phyloP scores from a whole-genome alignment of 306 rosid genomes.

The Citrullus amarus region DNA sequence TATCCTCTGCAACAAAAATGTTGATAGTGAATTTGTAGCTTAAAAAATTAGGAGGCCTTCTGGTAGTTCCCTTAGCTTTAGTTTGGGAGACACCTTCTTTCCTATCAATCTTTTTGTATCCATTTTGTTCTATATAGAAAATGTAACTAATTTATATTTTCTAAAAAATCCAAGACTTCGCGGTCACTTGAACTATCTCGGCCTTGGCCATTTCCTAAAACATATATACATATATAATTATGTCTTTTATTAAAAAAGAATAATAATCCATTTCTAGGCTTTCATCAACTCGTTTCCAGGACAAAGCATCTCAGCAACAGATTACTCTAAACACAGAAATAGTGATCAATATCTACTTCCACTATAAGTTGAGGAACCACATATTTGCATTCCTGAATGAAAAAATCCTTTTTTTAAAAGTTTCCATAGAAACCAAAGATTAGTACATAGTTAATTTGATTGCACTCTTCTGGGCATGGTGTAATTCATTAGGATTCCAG shows the following conservation, averaged over 20 bases:
- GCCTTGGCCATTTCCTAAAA: background rate
- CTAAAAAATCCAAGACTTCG: background rate
- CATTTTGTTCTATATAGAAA: background rate
- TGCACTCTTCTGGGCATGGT: background rate
- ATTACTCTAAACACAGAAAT: background rate
- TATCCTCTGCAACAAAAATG: background rate
- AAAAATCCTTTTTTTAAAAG: background rate
- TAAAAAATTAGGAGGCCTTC: background rate
- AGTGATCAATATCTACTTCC: background rate
- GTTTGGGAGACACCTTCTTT: background rate
- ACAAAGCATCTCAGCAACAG: background rate
- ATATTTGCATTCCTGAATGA: background rate
- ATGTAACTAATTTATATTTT: background rate
- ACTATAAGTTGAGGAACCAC: background rate
- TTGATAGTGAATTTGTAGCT: background rate
- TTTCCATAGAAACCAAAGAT: background rate
- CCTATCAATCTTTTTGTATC: background rate
- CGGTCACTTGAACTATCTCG: background rate
- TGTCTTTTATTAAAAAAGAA: background rate
- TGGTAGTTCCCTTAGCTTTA: background rate
- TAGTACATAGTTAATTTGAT: background rate
- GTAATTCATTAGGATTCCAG: background rate
- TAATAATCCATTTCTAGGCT: background rate
- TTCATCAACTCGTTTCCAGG: background rate
- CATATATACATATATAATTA: background rate